These are phyloP conservation scores for Carex kokanica DNA, from an alignment of 176 grass and related monocot species.

Conservation along the genomic window DNA sequence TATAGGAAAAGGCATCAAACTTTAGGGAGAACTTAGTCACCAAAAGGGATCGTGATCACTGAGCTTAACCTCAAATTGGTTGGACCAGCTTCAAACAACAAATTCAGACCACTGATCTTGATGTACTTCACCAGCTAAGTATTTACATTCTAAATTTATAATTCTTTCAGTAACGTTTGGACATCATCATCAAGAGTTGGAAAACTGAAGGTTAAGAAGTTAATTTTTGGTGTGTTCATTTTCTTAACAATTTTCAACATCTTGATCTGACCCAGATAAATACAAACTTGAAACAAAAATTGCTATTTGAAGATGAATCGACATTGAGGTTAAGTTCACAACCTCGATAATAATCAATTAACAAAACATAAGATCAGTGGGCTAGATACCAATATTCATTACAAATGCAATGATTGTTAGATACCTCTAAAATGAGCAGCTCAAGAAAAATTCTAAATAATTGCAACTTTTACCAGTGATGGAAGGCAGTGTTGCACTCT, in stretches of 20 bases:
- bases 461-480: constrained; percentile 69
- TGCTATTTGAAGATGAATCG: neutral
- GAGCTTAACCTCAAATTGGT: neutral
- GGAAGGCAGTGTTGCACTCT: constrained; percentile 96
- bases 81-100: neutral
- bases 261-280: neutral
- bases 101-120: neutral
- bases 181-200: neutral
- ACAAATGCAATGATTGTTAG: neutral
- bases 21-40: neutral
- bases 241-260: neutral
- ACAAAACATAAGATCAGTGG: neutral
- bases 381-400: neutral
- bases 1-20: neutral
- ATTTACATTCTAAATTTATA: neutral
- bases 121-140: neutral
- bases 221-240: neutral
- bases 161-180: neutral
- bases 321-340: neutral
- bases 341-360: neutral
- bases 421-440: neutral
- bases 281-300: neutral
- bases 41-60: neutral
- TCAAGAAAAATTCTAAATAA: neutral
- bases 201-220: neutral